Conservation (phyloP, 2,329 filamentous ascomycete species). For the Aureobasidium sp. region DNA sequence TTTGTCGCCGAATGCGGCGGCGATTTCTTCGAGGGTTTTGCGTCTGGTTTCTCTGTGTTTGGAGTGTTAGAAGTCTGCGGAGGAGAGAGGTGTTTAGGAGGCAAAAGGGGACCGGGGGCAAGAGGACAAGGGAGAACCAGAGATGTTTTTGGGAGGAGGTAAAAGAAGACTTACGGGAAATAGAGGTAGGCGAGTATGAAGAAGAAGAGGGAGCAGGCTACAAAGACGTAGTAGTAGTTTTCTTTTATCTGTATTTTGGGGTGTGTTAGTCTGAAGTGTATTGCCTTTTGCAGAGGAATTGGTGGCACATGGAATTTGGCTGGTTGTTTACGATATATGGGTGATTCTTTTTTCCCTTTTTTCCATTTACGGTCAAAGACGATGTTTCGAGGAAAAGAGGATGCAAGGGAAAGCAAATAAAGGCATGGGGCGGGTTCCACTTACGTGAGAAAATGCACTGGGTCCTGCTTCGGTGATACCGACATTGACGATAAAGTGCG, state of each 20-base stretch:
- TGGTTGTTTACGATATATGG: too few species aligned
- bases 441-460: not conserved
- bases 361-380: not conserved
- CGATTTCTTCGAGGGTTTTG: conserved; percentile 28
- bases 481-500: conserved; percentile 47
- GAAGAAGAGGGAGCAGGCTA: conserved; percentile 47
- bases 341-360: too few species aligned
- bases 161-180: conserved; percentile 39
- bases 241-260: conserved; percentile 44
- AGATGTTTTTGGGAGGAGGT: not conserved
- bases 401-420: not conserved
- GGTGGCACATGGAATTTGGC: too few species aligned
- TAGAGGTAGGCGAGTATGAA: conserved; percentile 47
- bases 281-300: too few species aligned
- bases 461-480: conserved; percentile 29
- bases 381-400: not conserved
- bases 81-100: not conserved
- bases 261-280: not conserved
- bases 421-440: not conserved
- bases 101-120: not conserved
- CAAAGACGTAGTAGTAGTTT: conserved; percentile 57
- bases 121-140: too few species aligned
- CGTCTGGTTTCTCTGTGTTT: conserved; percentile 24
- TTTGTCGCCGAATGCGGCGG: conserved; percentile 28
- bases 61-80: not conserved